Evolutionary conservation across 768 basidiomycete species (phyloP), one percentile per base, ranked within the genome.

Genomic region (Antrodiella citrinella): DNA sequence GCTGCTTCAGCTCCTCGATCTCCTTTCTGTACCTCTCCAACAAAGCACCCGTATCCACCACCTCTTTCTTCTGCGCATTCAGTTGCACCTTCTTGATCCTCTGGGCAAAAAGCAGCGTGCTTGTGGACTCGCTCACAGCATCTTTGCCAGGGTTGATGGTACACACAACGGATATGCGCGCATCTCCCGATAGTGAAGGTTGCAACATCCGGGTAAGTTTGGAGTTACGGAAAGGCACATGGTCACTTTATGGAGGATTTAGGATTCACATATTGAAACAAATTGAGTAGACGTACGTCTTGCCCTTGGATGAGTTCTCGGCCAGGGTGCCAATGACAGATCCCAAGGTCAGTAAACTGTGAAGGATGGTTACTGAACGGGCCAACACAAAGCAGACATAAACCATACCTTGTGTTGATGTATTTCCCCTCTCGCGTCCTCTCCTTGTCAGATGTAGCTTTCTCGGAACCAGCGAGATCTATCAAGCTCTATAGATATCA

Each of bases 391-490:
- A 38, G 35, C 39, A 26, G 26, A 5, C 22, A 30, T 44, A 41
- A 15, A 21, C 54, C 61, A 7, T 21, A 82, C 85, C 84, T 86
- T 3, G 87, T 90, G 60, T 99, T 99, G 69, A 98, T 99, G 62
- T 93, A 95, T 62, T 88, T 91, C 11, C 95, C 96, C 65, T 99
- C 96, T 42, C 86, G 77, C n/a, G 92, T 92, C 42, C 96, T 73
- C 51, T 97, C 93, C 64, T 94, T 95, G 65, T 94, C 91, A 1
- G 87, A 89, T 0, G 94, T 97, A 0, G 94, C 95, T 63, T 86
- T 91, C 64, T 99, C 96, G 0, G 92, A 95, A 3, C 96, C 96
- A 45, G 96, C 96, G 10, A 99, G 73, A 74, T 99, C 93, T 51
- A 96, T 96, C 44, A 96, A 72, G 63, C 86, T 92, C 88, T 92